Evolutionary conservation across 768 basidiomycete genomes (phyloP).

Genomic region (Suillus hirtellus): DNA sequence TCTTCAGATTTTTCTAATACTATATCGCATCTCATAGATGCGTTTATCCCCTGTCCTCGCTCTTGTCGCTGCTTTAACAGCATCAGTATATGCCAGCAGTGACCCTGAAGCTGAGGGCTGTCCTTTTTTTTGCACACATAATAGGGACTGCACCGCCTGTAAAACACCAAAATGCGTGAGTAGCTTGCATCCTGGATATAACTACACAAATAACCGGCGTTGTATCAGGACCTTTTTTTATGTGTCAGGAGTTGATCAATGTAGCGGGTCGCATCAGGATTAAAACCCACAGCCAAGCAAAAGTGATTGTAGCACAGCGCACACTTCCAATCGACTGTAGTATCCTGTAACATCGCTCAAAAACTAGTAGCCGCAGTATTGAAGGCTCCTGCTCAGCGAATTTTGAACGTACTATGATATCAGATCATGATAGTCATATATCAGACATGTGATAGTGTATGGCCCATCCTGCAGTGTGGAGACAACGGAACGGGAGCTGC

Average conservation of each 20-base stretch:
- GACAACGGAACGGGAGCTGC: no score
- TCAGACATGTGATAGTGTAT: no score
- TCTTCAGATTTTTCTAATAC: not conserved
- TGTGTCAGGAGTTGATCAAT: not conserved
- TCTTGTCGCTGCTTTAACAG: not conserved
- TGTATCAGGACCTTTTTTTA: not conserved
- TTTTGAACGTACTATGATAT: no score
- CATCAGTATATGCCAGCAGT: not conserved
- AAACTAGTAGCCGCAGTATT: no score
- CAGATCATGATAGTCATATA: no score
- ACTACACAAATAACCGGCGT: not conserved
- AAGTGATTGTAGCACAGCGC: not conserved
- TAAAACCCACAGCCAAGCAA: not conserved
- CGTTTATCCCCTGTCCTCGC: not conserved
- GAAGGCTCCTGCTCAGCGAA: no score
- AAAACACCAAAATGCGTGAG: not conserved
- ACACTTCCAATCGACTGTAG: not conserved
- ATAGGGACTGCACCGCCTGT: not conserved
- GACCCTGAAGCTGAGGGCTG: not conserved
- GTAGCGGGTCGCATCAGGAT: not conserved
- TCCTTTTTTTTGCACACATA: not conserved
- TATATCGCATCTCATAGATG: not conserved
- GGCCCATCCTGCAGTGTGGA: no score
- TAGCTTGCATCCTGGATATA: not conserved
- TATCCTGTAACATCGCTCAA: not conserved